Conservation (phyloP, 2,329 filamentous ascomycete genomes). For the Fusarium brevicatenulatum region DNA sequence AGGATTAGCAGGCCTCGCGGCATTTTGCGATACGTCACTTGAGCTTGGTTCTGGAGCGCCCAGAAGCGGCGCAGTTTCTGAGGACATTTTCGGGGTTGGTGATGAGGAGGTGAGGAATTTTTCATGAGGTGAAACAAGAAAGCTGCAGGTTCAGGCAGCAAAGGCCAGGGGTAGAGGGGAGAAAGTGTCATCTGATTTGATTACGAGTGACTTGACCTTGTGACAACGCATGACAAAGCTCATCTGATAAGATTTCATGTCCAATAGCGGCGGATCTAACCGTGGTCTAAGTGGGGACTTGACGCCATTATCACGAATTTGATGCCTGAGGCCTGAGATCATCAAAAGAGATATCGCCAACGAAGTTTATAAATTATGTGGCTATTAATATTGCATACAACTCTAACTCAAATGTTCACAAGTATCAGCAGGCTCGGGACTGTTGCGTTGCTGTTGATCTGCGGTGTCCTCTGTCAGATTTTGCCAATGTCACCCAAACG, state of each 20-base stretch:
- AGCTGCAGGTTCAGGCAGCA: neutral
- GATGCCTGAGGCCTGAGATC: neutral
- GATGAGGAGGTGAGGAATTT: neutral
- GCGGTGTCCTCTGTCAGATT: neutral
- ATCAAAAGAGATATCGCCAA: neutral
- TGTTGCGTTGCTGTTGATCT: neutral
- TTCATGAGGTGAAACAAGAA: neutral
- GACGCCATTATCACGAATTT: neutral
- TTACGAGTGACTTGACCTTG: slow-evolving; percentile 12
- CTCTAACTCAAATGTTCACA: fast-evolving
- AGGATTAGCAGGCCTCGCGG: slow-evolving; percentile 1
- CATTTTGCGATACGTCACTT: neutral
- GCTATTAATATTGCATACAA: fast-evolving
- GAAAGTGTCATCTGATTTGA: slow-evolving; percentile 10
- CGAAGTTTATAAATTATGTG: fast-evolving
- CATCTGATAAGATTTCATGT: slow-evolving; percentile 42
- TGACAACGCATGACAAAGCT: slow-evolving; percentile 29
- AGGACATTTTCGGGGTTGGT: neutral
- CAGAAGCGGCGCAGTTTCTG: slow-evolving; percentile 31
- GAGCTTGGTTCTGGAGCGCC: neutral
- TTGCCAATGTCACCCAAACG: fast-evolving
- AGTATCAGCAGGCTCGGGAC: no score
- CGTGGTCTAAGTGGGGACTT: slow-evolving; percentile 24
- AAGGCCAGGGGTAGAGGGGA: neutral
- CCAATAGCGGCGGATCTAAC: slow-evolving; percentile 42